Percentiles rank a stretch among this genome's conserved stretches.
phyloP scores from a whole-genome alignment of 768 basidiomycete genomes.

The Rhizopogon vinicolor region DNA sequence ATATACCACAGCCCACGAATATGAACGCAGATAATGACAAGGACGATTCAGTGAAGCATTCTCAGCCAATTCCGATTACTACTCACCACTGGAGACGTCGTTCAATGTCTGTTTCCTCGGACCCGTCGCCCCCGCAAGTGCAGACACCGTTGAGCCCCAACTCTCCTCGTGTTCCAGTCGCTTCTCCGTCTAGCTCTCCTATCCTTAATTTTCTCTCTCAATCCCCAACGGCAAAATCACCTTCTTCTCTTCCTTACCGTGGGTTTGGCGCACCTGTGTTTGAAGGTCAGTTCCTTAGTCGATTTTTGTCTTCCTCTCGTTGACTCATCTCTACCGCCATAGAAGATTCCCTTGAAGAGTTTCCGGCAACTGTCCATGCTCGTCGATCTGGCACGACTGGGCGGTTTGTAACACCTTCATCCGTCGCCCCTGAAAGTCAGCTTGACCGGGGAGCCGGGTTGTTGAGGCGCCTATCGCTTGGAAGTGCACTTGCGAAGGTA shows the following conservation, averaged over 20 bases:
- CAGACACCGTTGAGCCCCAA: constrained; percentile 43
- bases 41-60: constrained; percentile 39
- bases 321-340: constrained; percentile 6
- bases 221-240: constrained; percentile 47
- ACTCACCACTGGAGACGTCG: constrained; percentile 44
- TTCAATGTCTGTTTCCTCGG: constrained; percentile 60
- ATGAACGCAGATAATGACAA: constrained; percentile 14
- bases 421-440: constrained; percentile 37
- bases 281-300: constrained; percentile 46
- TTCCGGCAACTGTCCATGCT: constrained; percentile 40
- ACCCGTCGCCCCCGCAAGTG: constrained; percentile 49
- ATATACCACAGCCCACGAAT: constrained; percentile 1
- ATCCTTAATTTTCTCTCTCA: constrained; percentile 66
- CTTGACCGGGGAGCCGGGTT: constrained; percentile 68
- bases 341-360: constrained; percentile 39
- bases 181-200: constrained; percentile 62
- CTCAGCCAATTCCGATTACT: constrained; percentile 63
- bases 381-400: constrained; percentile 59
- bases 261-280: constrained; percentile 47
- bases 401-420: constrained; percentile 46
- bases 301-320: background rate
- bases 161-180: constrained; percentile 39
- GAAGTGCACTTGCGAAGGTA: constrained; percentile 55
- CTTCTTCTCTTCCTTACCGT: constrained; percentile 59
- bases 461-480: constrained; percentile 71